These are phyloP conservation scores for grape (Vitis vinifera) DNA, from an alignment of 164 flowering plant genomes.

Conservation along the genomic window DNA sequence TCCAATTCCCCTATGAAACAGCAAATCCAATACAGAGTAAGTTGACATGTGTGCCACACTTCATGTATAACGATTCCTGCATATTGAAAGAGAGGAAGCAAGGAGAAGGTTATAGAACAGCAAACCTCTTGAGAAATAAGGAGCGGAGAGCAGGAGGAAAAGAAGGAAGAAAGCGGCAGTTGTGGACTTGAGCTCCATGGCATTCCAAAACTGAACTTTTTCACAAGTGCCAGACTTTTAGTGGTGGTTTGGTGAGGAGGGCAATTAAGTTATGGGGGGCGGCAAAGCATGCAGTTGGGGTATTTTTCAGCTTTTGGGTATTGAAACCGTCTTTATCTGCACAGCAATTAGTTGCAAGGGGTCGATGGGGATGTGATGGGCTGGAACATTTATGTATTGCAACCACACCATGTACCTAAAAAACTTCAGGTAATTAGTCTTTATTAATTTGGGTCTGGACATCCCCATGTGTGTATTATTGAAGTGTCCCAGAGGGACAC, in stretches of 20 bases:
- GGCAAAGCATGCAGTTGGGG: slow-evolving; percentile 8
- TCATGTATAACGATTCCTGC: no score
- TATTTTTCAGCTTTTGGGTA: slow-evolving; percentile 22
- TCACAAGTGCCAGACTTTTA: no score
- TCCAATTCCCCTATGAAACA: slow-evolving; percentile 12
- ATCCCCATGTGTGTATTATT: slow-evolving; percentile 57
- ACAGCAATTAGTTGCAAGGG: slow-evolving; percentile 40
- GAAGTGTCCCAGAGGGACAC: slow-evolving; percentile 18
- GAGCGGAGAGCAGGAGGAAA: slow-evolving; percentile 25
- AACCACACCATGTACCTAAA: slow-evolving; percentile 4
- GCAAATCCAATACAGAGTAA: background rate
- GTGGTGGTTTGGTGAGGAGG: background rate
- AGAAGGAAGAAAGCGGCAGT: slow-evolving; percentile 17
- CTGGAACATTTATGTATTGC: slow-evolving; percentile 35
- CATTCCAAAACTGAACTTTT: background rate
- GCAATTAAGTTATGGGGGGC: slow-evolving; percentile 1
- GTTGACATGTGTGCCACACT: no score
- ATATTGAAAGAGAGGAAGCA: background rate
- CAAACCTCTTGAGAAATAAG: slow-evolving; percentile 36
- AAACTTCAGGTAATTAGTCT: background rate
- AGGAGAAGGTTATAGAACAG: no score
- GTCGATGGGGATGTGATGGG: slow-evolving; percentile 36
- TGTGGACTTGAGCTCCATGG: slow-evolving; percentile 40
- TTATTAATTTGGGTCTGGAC: slow-evolving; percentile 12
- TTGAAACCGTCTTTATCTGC: slow-evolving; percentile 41